A percentile compares a stretch with the other conserved stretches of the same genome.
Evolutionary conservation across 352 stramenopile genomes (phyloP).

Genomic region (Halophytophthora batemanensis): DNA sequence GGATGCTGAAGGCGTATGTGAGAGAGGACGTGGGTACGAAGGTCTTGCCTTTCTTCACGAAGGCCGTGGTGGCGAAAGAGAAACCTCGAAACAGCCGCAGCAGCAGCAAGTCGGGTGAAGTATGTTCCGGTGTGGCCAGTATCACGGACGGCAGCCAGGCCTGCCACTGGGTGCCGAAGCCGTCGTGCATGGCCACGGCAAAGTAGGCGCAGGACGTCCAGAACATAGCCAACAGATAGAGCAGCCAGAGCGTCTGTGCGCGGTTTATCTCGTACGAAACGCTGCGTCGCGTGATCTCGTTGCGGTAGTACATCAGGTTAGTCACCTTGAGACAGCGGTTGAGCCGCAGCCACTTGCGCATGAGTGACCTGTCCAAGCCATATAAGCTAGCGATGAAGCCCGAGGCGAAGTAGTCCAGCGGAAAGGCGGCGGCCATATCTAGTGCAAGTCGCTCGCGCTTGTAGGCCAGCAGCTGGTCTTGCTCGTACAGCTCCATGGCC

Average conservation of each 20-base stretch:
- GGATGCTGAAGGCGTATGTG: constrained; percentile 48
- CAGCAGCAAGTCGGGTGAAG: constrained; percentile 27
- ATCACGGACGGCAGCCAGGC: constrained; percentile 39
- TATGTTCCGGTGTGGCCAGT: constrained; percentile 25
- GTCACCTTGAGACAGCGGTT: constrained; percentile 56
- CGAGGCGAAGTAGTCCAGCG: constrained; percentile 40
- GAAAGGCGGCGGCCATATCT: constrained; percentile 42
- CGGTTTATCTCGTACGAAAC: constrained; percentile 58
- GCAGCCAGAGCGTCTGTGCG: constrained; percentile 47
- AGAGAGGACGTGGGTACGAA: constrained; percentile 40
- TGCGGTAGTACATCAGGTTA: constrained; percentile 56
- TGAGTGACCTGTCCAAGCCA: not conserved
- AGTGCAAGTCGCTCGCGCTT: constrained; percentile 48
- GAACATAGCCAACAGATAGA: constrained; percentile 60
- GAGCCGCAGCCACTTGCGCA: constrained; percentile 40
- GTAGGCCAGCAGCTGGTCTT: constrained; percentile 51
- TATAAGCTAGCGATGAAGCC: constrained; percentile 15
- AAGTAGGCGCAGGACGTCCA: constrained; percentile 68
- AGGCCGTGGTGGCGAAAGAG: constrained; percentile 48
- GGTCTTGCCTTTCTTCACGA: constrained; percentile 59
- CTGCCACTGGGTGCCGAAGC: constrained; percentile 51
- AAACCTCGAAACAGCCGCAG: constrained; percentile 46
- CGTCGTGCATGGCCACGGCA: constrained; percentile 50
- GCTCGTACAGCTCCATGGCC: constrained; percentile 61
- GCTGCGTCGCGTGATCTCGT: constrained; percentile 58